Evolutionary conservation across 805 yeast genomes (phyloP), one percentile per base, ranked within the genome.

Genomic region (Pachysolen tannophilus): DNA sequence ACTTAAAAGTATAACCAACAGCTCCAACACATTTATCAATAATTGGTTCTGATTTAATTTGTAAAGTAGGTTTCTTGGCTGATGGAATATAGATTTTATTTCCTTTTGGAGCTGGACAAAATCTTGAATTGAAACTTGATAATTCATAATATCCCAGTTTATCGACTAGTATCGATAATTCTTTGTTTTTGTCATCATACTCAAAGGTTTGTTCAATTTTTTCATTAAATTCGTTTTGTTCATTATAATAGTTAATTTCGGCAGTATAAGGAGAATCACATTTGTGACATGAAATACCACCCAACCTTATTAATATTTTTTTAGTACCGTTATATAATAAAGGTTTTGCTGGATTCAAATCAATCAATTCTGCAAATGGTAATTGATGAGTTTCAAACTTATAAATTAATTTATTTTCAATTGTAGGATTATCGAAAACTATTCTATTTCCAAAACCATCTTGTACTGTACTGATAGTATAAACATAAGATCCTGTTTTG

Each of bases 21-120:
- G 87, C 85, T 0, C 98, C 98, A 20, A 92, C 82, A 61, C 99
- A 92, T 32, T 81, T 74, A 48, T 90, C 97, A 18, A 75, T 64
- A 3, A 90, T 75, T 3, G 90, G 75, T 10, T 63, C 63, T 1
- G 86, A 75, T 2, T 45, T 30, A 11, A 74, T 64, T 3, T 50
- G 49, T 14, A 68, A 60, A 2, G 69, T 65, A 3, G 72, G 73
- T 26, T 43, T 34, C 2, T 52, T 52, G 1, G 69, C 72, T 9
- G 52, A 43, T n/a, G 47, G 37, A 1, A 85, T 67, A 13, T 61
- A 50, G 8, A 82, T 63, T 2, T 63, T 53, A 1, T 77, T 66
- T 8, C 72, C 61, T n/a, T 79, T 85, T 9, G 66, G 63, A 31
- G 94, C 86, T 0, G 72, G 65, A 58, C 98, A 92, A 48, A 52